These are phyloP conservation scores for Euphorbia lathyris DNA, from an alignment of 345 rosid species.

Conservation along the genomic window DNA sequence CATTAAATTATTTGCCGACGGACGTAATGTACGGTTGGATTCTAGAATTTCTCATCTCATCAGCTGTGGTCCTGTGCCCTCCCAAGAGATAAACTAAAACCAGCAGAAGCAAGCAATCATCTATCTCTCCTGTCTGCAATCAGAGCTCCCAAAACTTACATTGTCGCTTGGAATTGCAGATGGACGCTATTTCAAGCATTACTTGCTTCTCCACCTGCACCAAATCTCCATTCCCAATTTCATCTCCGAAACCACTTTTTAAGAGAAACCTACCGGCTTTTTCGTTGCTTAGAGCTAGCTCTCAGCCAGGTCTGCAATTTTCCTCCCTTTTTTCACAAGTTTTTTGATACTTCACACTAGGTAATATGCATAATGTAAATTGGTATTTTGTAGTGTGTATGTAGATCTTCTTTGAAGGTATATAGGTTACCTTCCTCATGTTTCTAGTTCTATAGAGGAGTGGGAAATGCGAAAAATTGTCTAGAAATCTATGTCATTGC, in stretches of 20 bases:
- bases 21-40: too few relatives aligned
- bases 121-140: too few relatives aligned
- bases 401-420: too few relatives aligned
- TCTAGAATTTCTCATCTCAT: too few relatives aligned
- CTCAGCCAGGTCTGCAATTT: slow-evolving; percentile 43
- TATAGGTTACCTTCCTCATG: too few relatives aligned
- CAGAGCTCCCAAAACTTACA: too few relatives aligned
- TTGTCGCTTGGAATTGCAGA: slow-evolving; percentile 18
- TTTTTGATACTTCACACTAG: neutral
- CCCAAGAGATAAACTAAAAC: neutral
- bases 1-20: too few relatives aligned
- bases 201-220: slow-evolving; percentile 39
- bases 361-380: neutral
- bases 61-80: neutral
- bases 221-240: slow-evolving; percentile 24
- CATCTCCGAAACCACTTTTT: slow-evolving; percentile 28
- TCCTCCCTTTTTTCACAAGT: neutral
- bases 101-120: neutral
- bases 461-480: neutral
- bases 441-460: neutral
- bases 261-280: slow-evolving; percentile 24
- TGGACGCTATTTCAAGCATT: slow-evolving; percentile 56
- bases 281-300: slow-evolving; percentile 41
- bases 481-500: neutral
- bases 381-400: too few relatives aligned